Base-by-base conservation (phyloP, 495 filamentous ascomycete genomes). In the Penicillium crystallinum region DNA sequence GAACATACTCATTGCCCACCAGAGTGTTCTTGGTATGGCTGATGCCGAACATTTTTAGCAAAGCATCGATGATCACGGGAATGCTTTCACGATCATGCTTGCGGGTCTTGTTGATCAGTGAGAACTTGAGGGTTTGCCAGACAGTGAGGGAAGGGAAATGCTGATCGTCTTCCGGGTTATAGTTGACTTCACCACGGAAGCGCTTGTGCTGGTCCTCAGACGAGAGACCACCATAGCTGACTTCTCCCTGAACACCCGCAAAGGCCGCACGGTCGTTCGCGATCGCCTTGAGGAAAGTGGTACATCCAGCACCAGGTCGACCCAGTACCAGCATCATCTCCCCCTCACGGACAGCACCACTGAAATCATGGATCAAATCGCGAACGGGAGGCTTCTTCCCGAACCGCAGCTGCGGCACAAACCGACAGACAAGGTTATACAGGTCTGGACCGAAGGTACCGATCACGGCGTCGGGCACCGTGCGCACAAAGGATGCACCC, bases 321-420 rank as follows among this genome's bases (percentile, higher is more conserved):
- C 90, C 90, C 0, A 93, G 74, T 8, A 95, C 89, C 8, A 95
- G 75, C 81, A 93, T 86, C 83, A 91, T 90, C 62, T 86, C 82
- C 43, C 89, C 88, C 62, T 89, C 86, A 0, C 82, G 76, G 10
- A 93, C 81, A 8, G 86, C 76, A n/a, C 90, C 90, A 25, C 78
- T 85, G 61, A 91, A 91, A 58, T 90, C 85, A 60, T 88, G 68
- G 48, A 92, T 81, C 41, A 95, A 64, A 7, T 81, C 83, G 56
- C 73, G 75, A 55, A 76, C 80, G 54, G 73, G 73, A 9, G 66
- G 70, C 41, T 71, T 69, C 54, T 69, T 75, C 8, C 73, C 75
- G 23, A 83, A 71, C 11, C 71, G 81, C 14, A 90, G 60, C n/a
- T 67, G 69, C 0, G 89, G 87, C 34, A 91, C 71, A 56, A 82